A percentile compares a stretch with the other conserved stretches of the same genome.
phyloP scores from a whole-genome alignment of 345 rosid species.

The Draba incana region DNA sequence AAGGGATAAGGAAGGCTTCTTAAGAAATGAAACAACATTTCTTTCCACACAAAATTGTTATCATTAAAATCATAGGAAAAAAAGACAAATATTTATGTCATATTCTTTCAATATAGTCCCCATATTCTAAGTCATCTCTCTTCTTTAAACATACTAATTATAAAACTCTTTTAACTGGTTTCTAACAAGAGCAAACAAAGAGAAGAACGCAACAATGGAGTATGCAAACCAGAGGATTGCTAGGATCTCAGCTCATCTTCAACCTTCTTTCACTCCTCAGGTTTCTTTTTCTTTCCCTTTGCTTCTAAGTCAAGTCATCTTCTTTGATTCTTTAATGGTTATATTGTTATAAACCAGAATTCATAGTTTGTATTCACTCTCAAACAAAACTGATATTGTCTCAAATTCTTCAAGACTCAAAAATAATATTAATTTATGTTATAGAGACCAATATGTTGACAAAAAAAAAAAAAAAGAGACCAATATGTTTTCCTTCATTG shows the following conservation, averaged over 20 bases:
- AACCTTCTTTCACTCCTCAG: conserved; percentile 56
- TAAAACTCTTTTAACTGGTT: conserved; percentile 8
- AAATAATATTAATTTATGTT: no score
- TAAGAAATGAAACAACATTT: conserved; percentile 31
- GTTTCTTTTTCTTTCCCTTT: conserved; percentile 34
- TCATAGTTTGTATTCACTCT: conserved; percentile 18
- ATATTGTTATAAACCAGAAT: background rate
- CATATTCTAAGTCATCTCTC: conserved; percentile 41
- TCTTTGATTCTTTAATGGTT: conserved; percentile 11
- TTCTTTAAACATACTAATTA: conserved; percentile 17
- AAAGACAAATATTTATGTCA: conserved; percentile 41
- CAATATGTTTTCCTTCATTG: conserved; percentile 4
- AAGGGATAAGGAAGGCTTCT: conserved; percentile 53
- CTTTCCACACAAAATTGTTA: conserved; percentile 51
- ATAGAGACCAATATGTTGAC: background rate
- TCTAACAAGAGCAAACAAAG: conserved; percentile 20
- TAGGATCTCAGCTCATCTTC: conserved; percentile 64
- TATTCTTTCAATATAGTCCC: conserved; percentile 50
- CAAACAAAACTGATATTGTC: background rate
- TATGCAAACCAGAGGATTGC: conserved; percentile 63
- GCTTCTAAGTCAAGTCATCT: conserved; percentile 25
- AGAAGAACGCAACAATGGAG: conserved; percentile 48
- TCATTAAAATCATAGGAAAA: background rate
- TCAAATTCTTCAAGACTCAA: background rate
- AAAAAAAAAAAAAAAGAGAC: no score